Conservation (phyloP, 1,284 basidiomycete species). For the Phaffia rhodozyma region DNA sequence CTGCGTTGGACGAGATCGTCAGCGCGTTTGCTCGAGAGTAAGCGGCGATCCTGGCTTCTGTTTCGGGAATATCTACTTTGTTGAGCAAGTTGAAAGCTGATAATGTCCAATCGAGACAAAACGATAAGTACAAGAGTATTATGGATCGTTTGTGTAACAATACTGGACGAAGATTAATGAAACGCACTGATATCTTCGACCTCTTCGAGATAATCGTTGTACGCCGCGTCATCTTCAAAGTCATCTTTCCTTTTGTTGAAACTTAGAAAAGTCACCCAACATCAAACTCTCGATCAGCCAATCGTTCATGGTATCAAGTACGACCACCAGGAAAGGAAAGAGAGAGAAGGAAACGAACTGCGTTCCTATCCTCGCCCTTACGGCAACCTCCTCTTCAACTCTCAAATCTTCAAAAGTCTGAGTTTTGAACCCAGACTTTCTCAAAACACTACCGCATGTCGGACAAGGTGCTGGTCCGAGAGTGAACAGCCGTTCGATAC, state of each 20-base stretch:
- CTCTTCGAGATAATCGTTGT: slow-evolving; percentile 93
- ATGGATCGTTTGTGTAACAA: background rate
- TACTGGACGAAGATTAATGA: background rate
- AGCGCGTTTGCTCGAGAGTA: slow-evolving; percentile 71
- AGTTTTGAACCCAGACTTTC: slow-evolving; percentile 86
- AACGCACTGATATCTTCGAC: slow-evolving; percentile 84
- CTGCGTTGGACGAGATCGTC: slow-evolving; percentile 63
- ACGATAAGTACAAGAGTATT: slow-evolving; percentile 1
- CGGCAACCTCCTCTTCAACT: slow-evolving; percentile 91
- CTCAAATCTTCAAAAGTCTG: slow-evolving; percentile 95
- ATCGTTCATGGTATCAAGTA: background rate
- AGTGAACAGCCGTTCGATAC: slow-evolving; percentile 92
- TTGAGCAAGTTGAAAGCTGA: slow-evolving; percentile 92
- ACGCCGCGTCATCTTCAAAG: slow-evolving; percentile 66
- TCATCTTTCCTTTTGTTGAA: slow-evolving; percentile 90
- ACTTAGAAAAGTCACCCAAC: slow-evolving; percentile 36
- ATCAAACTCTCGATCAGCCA: background rate
- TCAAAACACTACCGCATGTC: slow-evolving; percentile 73
- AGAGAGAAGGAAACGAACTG: slow-evolving; percentile 42
- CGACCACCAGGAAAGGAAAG: slow-evolving; percentile 20
- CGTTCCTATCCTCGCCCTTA: slow-evolving; percentile 74
- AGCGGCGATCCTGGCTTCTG: slow-evolving; percentile 66
- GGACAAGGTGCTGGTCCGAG: slow-evolving; percentile 95
- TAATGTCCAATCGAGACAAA: slow-evolving; percentile 14
- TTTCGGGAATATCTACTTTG: slow-evolving; percentile 69